These are phyloP conservation scores for Lichtheimia ramosa DNA, from an alignment of 371 early-diverging fungal species.

Conservation along the genomic window DNA sequence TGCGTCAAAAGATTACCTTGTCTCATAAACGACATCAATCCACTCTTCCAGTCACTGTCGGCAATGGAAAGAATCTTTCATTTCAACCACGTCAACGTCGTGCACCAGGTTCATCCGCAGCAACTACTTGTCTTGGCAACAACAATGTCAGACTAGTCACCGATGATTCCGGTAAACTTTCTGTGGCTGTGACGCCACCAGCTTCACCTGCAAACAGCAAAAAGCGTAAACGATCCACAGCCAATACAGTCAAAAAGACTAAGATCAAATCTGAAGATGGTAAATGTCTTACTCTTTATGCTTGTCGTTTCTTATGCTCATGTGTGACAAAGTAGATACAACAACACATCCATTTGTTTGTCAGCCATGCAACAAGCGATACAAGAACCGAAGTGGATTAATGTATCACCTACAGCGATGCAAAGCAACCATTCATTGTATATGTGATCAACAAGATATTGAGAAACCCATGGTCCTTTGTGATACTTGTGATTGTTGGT, in stretches of 20 bases:
- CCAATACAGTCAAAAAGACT: no score
- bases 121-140: neutral
- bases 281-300: no score
- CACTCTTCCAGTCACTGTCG: slow-evolving; percentile 12
- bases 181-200: neutral
- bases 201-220: neutral
- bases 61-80: slow-evolving; percentile 20
- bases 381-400: slow-evolving; percentile 45
- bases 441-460: slow-evolving; percentile 1
- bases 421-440: slow-evolving; percentile 12
- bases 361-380: slow-evolving; percentile 46
- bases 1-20: slow-evolving; percentile 9
- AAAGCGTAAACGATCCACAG: neutral
- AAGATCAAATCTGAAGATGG: no score
- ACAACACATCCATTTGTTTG: slow-evolving; percentile 29
- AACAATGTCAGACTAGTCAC: neutral
- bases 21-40: slow-evolving; percentile 15
- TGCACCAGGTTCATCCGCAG: neutral
- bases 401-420: slow-evolving; percentile 49
- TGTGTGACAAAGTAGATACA: no score
- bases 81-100: neutral
- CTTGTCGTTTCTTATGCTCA: no score
- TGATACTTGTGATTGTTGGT: slow-evolving; percentile 51
- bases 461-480: slow-evolving; percentile 47
- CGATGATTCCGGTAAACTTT: neutral